phyloP scores from a whole-genome alignment of 106 monocot species.

The Apostasia shenzhenica region DNA sequence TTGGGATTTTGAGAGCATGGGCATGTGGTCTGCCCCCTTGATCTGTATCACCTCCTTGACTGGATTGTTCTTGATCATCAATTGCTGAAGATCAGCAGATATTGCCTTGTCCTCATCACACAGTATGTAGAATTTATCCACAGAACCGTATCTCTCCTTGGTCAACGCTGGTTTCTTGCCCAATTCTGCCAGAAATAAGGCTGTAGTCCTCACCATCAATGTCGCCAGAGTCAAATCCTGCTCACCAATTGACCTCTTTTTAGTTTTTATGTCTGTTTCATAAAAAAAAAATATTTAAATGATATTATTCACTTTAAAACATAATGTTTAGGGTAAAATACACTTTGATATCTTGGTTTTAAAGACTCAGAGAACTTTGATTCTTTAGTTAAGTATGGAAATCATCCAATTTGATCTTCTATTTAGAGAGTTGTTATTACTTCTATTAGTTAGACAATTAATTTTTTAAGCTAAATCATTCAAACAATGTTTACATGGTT shows the following conservation, averaged over 20 bases:
- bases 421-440: too few relatives aligned
- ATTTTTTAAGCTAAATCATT: too few relatives aligned
- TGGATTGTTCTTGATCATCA: constrained; percentile 27
- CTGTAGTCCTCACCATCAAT: constrained; percentile 2
- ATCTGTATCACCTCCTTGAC: constrained; percentile 36
- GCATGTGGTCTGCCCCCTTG: constrained; percentile 46
- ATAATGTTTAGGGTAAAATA: neutral
- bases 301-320: neutral
- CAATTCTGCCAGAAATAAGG: neutral
- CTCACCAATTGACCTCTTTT: neutral
- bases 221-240: constrained; percentile 9
- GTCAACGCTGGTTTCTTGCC: neutral
- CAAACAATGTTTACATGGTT: too few relatives aligned
- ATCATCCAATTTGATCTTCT: too few relatives aligned
- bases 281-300: neutral
- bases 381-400: too few relatives aligned
- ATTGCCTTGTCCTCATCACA: constrained; percentile 26
- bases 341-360: too few relatives aligned
- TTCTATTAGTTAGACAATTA: too few relatives aligned
- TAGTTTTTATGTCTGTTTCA: too few relatives aligned
- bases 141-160: constrained; percentile 22
- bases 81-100: constrained; percentile 19
- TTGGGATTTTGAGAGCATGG: constrained; percentile 43
- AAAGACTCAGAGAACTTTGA: too few relatives aligned
- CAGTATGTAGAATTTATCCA: constrained; percentile 29